Percentiles rank a stretch among this genome's conserved stretches.
Evolutionary conservation across 169 alveolate species (phyloP).

Genomic region (Theileria parva): DNA sequence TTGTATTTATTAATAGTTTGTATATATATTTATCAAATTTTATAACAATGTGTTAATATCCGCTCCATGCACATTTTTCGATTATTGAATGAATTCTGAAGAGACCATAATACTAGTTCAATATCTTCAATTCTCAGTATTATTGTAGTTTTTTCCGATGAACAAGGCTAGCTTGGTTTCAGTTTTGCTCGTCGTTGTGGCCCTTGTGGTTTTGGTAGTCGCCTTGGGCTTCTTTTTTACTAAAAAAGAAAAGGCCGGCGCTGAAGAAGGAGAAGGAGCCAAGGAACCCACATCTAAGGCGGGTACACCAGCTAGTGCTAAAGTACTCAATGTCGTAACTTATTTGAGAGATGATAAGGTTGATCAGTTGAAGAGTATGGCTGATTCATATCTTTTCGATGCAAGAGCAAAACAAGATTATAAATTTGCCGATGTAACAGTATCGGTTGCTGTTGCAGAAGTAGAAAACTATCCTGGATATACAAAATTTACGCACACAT

Average conservation of each 20-base stretch:
- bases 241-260: neutral
- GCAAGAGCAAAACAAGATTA: constrained; percentile 4
- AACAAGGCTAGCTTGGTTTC: neutral
- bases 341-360: neutral
- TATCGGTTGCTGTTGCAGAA: neutral
- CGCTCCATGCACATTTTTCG: neutral
- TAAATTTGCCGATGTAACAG: neutral
- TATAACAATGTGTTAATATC: neutral
- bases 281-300: neutral
- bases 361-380: neutral
- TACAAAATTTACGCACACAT: constrained; percentile 7
- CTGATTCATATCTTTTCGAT: neutral
- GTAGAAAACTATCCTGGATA: constrained; percentile 13
- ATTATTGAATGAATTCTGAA: neutral
- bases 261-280: neutral
- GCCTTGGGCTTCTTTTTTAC: neutral
- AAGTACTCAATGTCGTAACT: constrained; percentile 4
- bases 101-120: neutral
- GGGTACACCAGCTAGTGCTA: neutral
- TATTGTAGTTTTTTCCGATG: neutral
- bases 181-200: neutral
- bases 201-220: neutral
- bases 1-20: neutral
- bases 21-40: neutral
- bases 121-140: neutral